Evolutionary conservation across 2,329 filamentous ascomycete genomes (phyloP), one percentile per base, ranked within the genome.

Genomic region (Aureobasidium sp.): DNA sequence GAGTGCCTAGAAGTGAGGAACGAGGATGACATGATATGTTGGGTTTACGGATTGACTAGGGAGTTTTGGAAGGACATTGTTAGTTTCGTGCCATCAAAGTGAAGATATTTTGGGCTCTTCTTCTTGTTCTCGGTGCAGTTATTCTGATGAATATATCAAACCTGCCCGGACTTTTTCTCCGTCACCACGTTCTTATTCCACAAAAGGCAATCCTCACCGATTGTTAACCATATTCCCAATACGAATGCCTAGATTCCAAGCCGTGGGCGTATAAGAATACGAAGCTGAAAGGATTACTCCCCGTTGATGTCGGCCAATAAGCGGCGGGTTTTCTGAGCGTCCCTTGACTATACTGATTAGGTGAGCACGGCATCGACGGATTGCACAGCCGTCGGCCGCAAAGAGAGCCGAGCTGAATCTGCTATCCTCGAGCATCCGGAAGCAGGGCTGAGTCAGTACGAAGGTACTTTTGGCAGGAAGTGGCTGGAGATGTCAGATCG

Each of bases 291-390:
- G 27, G 41, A 34, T 44, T 16, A 8, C 37, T 57, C n/a, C 5
- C 53, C 53, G 39, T 57, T 57, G 25, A 32, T 32, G 53, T 36
- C 53, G 53, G 53, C 41, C 53, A 36, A 57, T 57, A 57, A 57
- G 53, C 53, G 53, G 53, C 53, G 30, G 39, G 36, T 45, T 27
- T 39, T 1, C 3, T 27, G n/a, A 45, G 53, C 53, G 29, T 16
- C 6, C 42, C 21, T 16, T 44, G 13, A 4, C 21, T 30, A 25
- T 10, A 21, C 21, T 21, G 21, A 21, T 21, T 27, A 45, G 42
- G 15, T 48, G 13, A n/a, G 52, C 49, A 39, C 34, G 15, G 49
- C 49, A 39, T 29, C 49, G 9, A 15, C 25, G n/a, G 41, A 25
- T 44, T 29, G 50, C 53, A 57, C 53, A 57, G 50, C 50, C 50